Evolutionary conservation across 2,329 filamentous ascomycete genomes (phyloP).

Genomic region (Cercospora sp.): DNA sequence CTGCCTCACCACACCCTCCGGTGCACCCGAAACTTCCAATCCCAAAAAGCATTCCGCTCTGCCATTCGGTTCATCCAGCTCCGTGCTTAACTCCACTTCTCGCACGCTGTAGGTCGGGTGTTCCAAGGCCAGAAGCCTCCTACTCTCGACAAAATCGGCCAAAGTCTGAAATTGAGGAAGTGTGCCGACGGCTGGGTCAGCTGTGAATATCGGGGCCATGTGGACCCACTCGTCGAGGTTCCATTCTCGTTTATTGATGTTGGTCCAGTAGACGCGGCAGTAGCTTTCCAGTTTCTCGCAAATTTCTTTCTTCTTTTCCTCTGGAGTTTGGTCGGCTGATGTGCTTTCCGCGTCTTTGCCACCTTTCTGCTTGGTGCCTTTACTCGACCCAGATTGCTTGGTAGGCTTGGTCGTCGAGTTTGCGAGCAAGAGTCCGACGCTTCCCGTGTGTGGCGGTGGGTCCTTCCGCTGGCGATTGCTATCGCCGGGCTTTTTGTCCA

Average conservation of each 20-base stretch:
- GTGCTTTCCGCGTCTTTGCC: background rate
- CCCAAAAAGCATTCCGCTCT: conserved; percentile 6
- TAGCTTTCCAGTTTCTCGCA: conserved; percentile 1
- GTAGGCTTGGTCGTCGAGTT: background rate
- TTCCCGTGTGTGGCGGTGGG: conserved; percentile 1
- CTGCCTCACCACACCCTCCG: conserved; percentile 14
- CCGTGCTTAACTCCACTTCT: conserved; percentile 9
- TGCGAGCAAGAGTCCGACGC: background rate
- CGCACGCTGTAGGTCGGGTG: conserved; percentile 4
- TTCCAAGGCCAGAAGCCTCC: background rate
- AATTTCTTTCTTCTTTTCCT: background rate
- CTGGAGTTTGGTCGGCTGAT: background rate
- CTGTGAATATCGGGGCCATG: conserved; percentile 2
- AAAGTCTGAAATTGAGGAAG: background rate
- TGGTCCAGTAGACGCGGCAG: background rate
- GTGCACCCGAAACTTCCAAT: conserved; percentile 5
- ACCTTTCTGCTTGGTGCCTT: background rate
- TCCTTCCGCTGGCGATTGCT: background rate
- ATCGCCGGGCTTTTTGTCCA: background rate
- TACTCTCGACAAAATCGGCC: background rate
- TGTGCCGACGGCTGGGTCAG: background rate
- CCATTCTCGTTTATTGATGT: conserved; percentile 2
- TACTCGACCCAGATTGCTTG: background rate
- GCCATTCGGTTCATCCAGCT: conserved; percentile 12
- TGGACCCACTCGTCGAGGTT: background rate